phyloP scores from a whole-genome alignment of 23 red algal species.

The Gracilaria domingensis region DNA sequence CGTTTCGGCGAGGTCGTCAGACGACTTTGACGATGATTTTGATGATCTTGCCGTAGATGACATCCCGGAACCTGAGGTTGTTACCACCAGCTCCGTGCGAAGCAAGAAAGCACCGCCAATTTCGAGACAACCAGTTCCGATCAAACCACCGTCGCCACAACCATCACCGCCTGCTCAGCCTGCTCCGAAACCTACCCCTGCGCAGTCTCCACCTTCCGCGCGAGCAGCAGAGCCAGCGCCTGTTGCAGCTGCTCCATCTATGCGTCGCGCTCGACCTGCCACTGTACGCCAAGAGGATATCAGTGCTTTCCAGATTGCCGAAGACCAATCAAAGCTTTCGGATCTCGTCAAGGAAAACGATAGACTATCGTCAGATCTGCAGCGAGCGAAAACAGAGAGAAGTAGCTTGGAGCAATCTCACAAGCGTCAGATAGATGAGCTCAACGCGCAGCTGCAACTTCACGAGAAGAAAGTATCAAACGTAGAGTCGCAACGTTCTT shows the following conservation, averaged over 20 bases:
- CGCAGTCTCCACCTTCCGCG: background rate
- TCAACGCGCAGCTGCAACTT: background rate
- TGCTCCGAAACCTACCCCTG: background rate
- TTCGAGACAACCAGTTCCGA: background rate
- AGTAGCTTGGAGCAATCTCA: slow-evolving; percentile 12
- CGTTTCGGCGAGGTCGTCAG: slow-evolving; percentile 26
- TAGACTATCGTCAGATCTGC: background rate
- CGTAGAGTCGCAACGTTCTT: background rate
- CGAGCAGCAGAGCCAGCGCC: background rate
- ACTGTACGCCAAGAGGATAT: slow-evolving; percentile 6
- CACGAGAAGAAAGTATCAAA: background rate
- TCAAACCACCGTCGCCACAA: background rate
- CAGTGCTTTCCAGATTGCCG: background rate
- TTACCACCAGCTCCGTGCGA: slow-evolving; percentile 31
- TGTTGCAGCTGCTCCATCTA: background rate
- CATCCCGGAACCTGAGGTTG: slow-evolving; percentile 62
- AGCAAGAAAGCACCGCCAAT: slow-evolving; percentile 12
- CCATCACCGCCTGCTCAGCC: background rate
- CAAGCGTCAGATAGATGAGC: slow-evolving; percentile 14
- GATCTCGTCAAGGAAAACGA: slow-evolving; percentile 7
- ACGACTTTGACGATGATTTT: slow-evolving; percentile 67
- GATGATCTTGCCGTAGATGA: slow-evolving; percentile 77
- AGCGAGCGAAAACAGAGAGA: background rate
- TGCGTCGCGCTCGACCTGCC: background rate
- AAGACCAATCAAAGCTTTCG: background rate